Evolutionary conservation across 768 basidiomycete species (phyloP).

Genomic region (Auricularia sp.): DNA sequence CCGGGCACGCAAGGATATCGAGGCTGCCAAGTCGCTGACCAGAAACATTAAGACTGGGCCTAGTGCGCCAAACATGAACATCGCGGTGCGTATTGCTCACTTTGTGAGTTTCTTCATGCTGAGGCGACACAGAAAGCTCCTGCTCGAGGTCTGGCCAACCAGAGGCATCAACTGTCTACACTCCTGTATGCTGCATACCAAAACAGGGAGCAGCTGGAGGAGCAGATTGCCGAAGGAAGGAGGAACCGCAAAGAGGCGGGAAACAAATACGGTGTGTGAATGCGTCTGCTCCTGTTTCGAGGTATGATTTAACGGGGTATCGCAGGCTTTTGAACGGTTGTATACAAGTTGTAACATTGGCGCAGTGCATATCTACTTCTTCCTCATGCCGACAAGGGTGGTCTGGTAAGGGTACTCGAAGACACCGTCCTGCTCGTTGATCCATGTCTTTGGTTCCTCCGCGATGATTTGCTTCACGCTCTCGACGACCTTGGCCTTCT

Average conservation of each 20-base stretch:
- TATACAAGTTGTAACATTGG: neutral
- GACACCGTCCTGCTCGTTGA: conserved; percentile 58
- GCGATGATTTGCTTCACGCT: conserved; percentile 48
- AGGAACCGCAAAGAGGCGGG: conserved; percentile 83
- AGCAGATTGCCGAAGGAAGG: conserved; percentile 72
- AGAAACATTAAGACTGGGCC: conserved; percentile 42
- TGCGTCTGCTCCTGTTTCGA: neutral
- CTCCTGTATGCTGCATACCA: conserved; percentile 73
- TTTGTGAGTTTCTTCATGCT: neutral
- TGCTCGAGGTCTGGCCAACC: neutral
- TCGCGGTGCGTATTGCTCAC: conserved; percentile 43
- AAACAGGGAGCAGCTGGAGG: conserved; percentile 76
- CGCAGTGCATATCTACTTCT: conserved; percentile 24
- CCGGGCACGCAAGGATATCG: conserved; percentile 46
- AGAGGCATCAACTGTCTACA: conserved; percentile 67
- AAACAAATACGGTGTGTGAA: conserved; percentile 65
- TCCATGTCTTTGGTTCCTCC: conserved; percentile 57
- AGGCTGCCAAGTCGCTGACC: conserved; percentile 69
- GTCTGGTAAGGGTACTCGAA: conserved; percentile 80
- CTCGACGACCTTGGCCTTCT: conserved; percentile 41
- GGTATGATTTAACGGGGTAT: neutral
- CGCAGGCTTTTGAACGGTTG: neutral
- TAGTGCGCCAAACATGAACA: conserved; percentile 70
- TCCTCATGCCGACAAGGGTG: conserved; percentile 41
- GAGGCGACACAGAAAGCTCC: neutral